Evolutionary conservation across 805 yeast genomes (phyloP).

Genomic region (Torulaspora franciscae): DNA sequence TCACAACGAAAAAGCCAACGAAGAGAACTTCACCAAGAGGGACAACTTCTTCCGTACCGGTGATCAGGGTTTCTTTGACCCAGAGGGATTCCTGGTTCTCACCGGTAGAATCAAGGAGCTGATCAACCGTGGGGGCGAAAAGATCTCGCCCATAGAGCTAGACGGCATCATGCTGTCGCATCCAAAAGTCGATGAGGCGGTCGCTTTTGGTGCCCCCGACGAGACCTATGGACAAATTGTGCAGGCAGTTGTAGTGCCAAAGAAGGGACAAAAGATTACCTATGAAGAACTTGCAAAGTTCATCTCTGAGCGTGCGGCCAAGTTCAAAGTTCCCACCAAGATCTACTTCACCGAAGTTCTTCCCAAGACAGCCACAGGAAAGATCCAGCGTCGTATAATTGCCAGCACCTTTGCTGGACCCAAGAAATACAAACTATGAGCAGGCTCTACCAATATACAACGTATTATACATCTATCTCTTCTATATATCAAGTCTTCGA

Average conservation of each 20-base stretch:
- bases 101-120: constrained; percentile 72
- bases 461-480: neutral
- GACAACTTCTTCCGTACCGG: constrained; percentile 69
- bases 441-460: constrained; percentile 21
- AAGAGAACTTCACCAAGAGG: constrained; percentile 54
- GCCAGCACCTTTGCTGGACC: constrained; percentile 45
- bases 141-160: constrained; percentile 67
- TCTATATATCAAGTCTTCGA: constrained; percentile 3
- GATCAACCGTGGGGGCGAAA: constrained; percentile 75
- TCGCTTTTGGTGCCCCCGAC: constrained; percentile 63
- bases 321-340: constrained; percentile 57
- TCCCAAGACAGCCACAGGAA: constrained; percentile 77
- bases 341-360: constrained; percentile 54
- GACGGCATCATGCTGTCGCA: constrained; percentile 57
- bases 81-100: constrained; percentile 53
- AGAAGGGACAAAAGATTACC: constrained; percentile 37
- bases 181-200: constrained; percentile 65
- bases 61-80: constrained; percentile 63
- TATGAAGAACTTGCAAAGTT: constrained; percentile 45
- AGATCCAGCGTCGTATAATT: constrained; percentile 63
- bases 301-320: constrained; percentile 44
- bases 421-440: neutral
- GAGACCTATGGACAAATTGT: constrained; percentile 67
- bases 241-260: constrained; percentile 62
- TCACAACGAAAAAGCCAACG: constrained; percentile 66